A percentile compares a stretch with the other conserved stretches of the same genome.
Evolutionary conservation across 306 rosid species (phyloP).

Genomic region (Gastrolobium bilobum): DNA sequence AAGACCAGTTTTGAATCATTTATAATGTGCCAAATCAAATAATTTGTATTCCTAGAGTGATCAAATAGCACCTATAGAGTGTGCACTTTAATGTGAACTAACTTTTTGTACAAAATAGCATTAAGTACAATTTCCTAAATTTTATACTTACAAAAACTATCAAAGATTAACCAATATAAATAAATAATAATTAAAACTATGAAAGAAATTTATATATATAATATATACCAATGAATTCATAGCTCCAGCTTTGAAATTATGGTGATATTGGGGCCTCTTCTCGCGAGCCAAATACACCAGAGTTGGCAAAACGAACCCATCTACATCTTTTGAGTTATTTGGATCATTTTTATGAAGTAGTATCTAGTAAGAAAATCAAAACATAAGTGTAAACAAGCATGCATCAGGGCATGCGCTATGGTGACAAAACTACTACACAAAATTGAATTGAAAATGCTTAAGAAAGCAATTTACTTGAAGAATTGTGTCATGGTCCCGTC

Average conservation of each 20-base stretch:
- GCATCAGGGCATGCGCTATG: background rate
- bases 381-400: background rate
- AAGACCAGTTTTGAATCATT: background rate
- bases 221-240: conserved; percentile 83
- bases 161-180: background rate
- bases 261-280: conserved; percentile 76
- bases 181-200: background rate
- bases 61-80: background rate
- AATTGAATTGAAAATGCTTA: conserved; percentile 22
- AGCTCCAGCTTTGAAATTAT: conserved; percentile 93
- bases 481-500: conserved; percentile 73
- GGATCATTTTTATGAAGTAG: conserved; percentile 68
- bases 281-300: conserved; percentile 87
- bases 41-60: background rate
- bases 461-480: conserved; percentile 61
- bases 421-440: background rate
- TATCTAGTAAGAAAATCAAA: conserved; percentile 54
- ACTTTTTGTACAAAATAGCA: background rate
- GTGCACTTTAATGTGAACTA: background rate
- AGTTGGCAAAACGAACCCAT: conserved; percentile 70
- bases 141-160: too few species aligned
- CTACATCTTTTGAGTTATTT: conserved; percentile 59
- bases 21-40: background rate
- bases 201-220: background rate
- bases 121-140: background rate